These are phyloP conservation scores for Fragaria nilgerrensis DNA, from an alignment of 306 rosid genomes.

Conservation along the genomic window DNA sequence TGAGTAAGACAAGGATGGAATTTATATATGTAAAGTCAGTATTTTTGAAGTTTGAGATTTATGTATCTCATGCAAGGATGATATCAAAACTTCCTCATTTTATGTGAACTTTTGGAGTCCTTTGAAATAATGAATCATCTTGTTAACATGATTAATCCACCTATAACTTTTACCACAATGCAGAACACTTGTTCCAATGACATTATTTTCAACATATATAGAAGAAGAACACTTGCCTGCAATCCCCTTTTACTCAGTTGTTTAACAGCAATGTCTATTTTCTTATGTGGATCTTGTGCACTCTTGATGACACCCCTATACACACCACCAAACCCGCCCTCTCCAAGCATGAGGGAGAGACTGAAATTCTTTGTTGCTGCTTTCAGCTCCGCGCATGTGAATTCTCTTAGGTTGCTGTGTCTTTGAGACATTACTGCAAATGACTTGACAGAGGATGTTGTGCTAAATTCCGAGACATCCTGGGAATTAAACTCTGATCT, in stretches of 20 bases:
- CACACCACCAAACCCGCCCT: constrained; percentile 64
- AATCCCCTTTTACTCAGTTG: constrained; percentile 62
- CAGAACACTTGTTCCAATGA: not conserved
- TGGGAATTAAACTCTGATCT: constrained; percentile 45
- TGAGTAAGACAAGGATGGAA: not conserved
- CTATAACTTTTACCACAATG: not conserved
- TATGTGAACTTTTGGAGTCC: not conserved
- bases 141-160: not conserved
- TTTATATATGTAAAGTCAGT: not conserved
- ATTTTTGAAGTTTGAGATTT: not conserved
- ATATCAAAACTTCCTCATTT: not conserved
- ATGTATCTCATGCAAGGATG: not conserved
- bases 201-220: not conserved
- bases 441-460: constrained; percentile 43
- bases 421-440: constrained; percentile 52
- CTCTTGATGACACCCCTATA: constrained; percentile 42
- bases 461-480: constrained; percentile 46
- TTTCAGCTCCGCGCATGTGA: constrained; percentile 54
- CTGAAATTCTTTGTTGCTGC: constrained; percentile 55
- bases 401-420: constrained; percentile 49
- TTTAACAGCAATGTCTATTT: constrained; percentile 53
- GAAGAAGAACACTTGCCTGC: constrained; percentile 48
- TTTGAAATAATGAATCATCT: not conserved
- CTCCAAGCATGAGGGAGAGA: constrained; percentile 58
- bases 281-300: constrained; percentile 36